phyloP scores from a whole-genome alignment of 2,329 filamentous ascomycete genomes.

The Spiromastix sp. region DNA sequence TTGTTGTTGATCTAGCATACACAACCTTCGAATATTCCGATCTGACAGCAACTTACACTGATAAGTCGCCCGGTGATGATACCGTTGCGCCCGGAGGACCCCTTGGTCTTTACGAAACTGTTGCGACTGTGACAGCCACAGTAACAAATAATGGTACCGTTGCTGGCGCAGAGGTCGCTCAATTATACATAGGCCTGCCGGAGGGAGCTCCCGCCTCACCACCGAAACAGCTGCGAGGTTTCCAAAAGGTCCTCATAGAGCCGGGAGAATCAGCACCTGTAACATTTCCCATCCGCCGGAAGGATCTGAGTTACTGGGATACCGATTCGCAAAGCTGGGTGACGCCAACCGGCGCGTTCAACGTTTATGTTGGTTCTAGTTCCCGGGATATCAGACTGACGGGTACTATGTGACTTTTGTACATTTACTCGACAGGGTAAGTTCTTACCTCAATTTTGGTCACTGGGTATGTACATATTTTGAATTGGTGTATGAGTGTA shows the following conservation, averaged over 20 bases:
- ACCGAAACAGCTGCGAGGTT: constrained; percentile 55
- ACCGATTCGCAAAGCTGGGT: constrained; percentile 59
- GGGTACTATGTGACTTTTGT: constrained; percentile 21
- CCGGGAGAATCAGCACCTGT: constrained; percentile 45
- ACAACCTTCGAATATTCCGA: constrained; percentile 42
- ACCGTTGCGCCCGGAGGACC: constrained; percentile 46
- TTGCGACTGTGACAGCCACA: constrained; percentile 36
- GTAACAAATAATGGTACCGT: constrained; percentile 40
- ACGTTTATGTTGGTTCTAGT: constrained; percentile 27
- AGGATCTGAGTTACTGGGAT: constrained; percentile 67
- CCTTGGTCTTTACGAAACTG: constrained; percentile 40
- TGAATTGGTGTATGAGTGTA: too few relatives aligned
- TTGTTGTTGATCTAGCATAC: constrained; percentile 31
- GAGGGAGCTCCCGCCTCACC: constrained; percentile 24
- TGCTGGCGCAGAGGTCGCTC: constrained; percentile 40
- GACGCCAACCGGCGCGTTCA: constrained; percentile 36
- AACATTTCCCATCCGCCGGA: constrained; percentile 50
- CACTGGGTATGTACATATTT: too few relatives aligned
- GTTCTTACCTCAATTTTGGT: too few relatives aligned
- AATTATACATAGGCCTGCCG: constrained; percentile 60
- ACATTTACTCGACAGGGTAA: too few relatives aligned
- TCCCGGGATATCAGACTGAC: constrained; percentile 18
- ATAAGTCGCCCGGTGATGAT: constrained; percentile 25
- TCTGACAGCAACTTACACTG: constrained; percentile 17
- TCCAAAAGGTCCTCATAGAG: constrained; percentile 55